Evolutionary conservation across 768 basidiomycete species (phyloP).

Genomic region (Candolleomyces aberdarensis): DNA sequence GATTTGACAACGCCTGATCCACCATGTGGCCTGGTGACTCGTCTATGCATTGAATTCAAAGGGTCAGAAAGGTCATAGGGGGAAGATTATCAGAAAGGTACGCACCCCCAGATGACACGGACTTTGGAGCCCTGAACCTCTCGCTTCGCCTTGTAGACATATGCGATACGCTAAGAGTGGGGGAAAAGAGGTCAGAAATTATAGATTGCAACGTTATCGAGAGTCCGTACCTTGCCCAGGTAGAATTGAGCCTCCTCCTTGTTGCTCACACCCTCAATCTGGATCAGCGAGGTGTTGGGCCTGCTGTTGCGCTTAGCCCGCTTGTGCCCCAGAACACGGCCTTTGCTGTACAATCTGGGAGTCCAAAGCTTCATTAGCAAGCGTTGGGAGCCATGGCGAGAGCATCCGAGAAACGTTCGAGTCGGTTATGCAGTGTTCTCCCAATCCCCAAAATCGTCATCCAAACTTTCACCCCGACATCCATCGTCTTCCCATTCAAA

Average conservation of each 20-base stretch:
- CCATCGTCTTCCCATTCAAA: slow-evolving; percentile 37
- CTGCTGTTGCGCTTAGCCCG: slow-evolving; percentile 95
- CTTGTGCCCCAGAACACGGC: slow-evolving; percentile 97
- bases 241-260: slow-evolving; percentile 97
- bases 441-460: slow-evolving; percentile 21
- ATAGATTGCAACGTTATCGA: not conserved
- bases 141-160: slow-evolving; percentile 96
- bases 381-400: slow-evolving; percentile 3
- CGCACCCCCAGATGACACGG: slow-evolving; percentile 98
- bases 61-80: not conserved
- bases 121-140: slow-evolving; percentile 93
- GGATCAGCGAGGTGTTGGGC: slow-evolving; percentile 94
- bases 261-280: slow-evolving; percentile 93
- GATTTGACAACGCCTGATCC: slow-evolving; percentile 94
- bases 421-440: slow-evolving; percentile 5
- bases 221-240: slow-evolving; percentile 85
- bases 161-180: slow-evolving; percentile 81
- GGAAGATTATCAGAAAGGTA: slow-evolving; percentile 10
- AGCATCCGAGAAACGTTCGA: not conserved
- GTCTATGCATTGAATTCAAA: slow-evolving; percentile 41
- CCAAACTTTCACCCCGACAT: slow-evolving; percentile 30
- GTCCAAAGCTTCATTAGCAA: slow-evolving; percentile 15
- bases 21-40: slow-evolving; percentile 92
- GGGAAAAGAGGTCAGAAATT: slow-evolving; percentile 1
- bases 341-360: slow-evolving; percentile 89